Evolutionary conservation across 805 yeast species (phyloP).

Genomic region (Vanderwaltozyma yarrowii): DNA sequence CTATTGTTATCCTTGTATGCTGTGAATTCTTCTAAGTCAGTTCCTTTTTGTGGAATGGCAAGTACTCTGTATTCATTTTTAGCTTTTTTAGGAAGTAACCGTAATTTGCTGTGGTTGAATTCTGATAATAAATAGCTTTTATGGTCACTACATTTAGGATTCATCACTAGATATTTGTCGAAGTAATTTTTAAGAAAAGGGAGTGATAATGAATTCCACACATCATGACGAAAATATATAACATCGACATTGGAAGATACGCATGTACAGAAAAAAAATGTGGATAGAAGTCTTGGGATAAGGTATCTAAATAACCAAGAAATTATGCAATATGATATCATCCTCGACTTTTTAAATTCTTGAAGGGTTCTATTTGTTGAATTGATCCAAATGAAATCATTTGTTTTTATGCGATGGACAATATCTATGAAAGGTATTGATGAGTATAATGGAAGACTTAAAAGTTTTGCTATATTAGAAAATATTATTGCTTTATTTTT

Average conservation of each 20-base stretch:
- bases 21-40: conserved; percentile 25
- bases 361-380: conserved; percentile 28
- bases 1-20: conserved; percentile 29
- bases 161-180: conserved; percentile 26
- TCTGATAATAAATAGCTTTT: conserved; percentile 13
- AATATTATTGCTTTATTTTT: conserved; percentile 37
- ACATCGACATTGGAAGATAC: conserved; percentile 33
- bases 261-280: conserved; percentile 63
- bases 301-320: conserved; percentile 47
- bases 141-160: conserved; percentile 12
- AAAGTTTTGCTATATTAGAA: conserved; percentile 28
- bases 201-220: conserved; percentile 41
- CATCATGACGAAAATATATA: conserved; percentile 44
- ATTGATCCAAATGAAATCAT: conserved; percentile 47
- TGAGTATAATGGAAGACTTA: conserved; percentile 33
- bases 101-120: conserved; percentile 32
- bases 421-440: conserved; percentile 27
- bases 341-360: conserved; percentile 33
- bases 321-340: conserved; percentile 34
- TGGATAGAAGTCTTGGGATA: conserved; percentile 37
- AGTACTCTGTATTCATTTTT: conserved; percentile 46
- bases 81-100: conserved; percentile 49
- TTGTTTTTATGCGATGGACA: conserved; percentile 23
- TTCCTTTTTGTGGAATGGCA: conserved; percentile 40
- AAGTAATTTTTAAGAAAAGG: conserved; percentile 37